Conservation (phyloP, 768 basidiomycete genomes). For the Boletellus emodensis region DNA sequence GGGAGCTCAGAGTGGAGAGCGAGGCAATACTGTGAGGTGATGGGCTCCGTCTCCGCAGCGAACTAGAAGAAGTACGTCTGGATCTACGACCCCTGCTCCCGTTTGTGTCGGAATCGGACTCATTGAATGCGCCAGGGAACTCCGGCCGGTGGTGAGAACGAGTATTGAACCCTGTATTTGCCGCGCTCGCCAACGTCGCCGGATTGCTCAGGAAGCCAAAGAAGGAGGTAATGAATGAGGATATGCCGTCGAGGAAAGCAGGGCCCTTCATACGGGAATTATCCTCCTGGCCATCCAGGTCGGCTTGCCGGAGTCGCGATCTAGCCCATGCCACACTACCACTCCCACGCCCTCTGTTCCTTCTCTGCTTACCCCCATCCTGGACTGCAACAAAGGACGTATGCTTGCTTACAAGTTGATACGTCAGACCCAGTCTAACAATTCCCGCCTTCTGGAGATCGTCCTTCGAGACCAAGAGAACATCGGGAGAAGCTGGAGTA, state of each 20-base stretch:
- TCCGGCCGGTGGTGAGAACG: constrained; percentile 1
- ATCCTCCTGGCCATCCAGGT: neutral
- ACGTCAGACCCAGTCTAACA: constrained; percentile 46
- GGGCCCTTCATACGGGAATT: neutral
- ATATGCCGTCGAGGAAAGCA: constrained; percentile 19
- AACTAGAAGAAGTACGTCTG: neutral
- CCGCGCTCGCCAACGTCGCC: neutral
- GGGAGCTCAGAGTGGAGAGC: constrained; percentile 49
- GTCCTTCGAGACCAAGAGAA: constrained; percentile 25
- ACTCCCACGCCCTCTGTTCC: constrained; percentile 3
- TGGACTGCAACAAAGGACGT: constrained; percentile 60
- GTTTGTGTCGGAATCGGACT: constrained; percentile 11
- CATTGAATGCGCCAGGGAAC: constrained; percentile 22
- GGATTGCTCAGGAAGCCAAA: constrained; percentile 11
- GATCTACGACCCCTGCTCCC: constrained; percentile 4
- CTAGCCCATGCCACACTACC: constrained; percentile 9
- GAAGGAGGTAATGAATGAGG: constrained; percentile 14
- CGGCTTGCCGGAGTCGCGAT: constrained; percentile 12
- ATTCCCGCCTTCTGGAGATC: constrained; percentile 43
- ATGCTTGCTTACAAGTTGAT: constrained; percentile 47
- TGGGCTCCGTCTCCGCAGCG: constrained; percentile 2
- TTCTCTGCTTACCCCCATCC: constrained; percentile 21
- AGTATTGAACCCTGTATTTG: neutral
- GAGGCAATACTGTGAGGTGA: constrained; percentile 28
- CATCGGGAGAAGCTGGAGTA: constrained; percentile 21